Conservation (phyloP, 805 yeast genomes). For the Saccharomycopsis sp. region DNA sequence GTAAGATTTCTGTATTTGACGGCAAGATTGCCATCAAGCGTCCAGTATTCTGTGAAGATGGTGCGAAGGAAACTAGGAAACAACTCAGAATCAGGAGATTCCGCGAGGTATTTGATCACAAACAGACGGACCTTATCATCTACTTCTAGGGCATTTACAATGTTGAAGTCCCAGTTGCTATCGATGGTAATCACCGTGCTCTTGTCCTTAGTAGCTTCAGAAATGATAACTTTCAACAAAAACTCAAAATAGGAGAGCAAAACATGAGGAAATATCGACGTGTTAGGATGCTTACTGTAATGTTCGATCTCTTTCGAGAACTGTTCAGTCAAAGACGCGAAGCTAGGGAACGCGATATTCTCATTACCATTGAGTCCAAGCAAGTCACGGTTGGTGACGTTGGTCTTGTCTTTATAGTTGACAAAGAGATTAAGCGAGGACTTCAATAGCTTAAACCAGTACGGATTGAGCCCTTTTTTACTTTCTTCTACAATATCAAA, state of each 20-base stretch:
- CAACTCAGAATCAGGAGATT: slow-evolving; percentile 23
- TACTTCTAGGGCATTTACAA: slow-evolving; percentile 61
- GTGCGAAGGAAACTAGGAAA: slow-evolving; percentile 29
- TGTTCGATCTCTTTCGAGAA: slow-evolving; percentile 28
- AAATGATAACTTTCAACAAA: slow-evolving; percentile 51
- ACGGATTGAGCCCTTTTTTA: slow-evolving; percentile 70
- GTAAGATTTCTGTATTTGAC: background rate
- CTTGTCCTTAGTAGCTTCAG: slow-evolving; percentile 51
- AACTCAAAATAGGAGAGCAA: slow-evolving; percentile 44
- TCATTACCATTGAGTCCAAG: slow-evolving; percentile 34
- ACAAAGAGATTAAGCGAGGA: slow-evolving; percentile 30
- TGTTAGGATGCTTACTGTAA: slow-evolving; percentile 23
- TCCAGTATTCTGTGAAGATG: slow-evolving; percentile 31
- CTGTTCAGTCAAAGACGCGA: slow-evolving; percentile 33
- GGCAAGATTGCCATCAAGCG: slow-evolving; percentile 24
- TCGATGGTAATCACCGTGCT: slow-evolving; percentile 57
- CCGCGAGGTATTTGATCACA: slow-evolving; percentile 24
- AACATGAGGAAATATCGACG: slow-evolving; percentile 27
- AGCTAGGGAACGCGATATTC: slow-evolving; percentile 47
- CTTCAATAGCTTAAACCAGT: slow-evolving; percentile 58
- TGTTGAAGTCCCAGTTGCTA: slow-evolving; percentile 64
- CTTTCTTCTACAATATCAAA: slow-evolving; percentile 80
- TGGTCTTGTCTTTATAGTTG: slow-evolving; percentile 26
- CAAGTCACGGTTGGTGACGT: slow-evolving; percentile 38
- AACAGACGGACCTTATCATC: slow-evolving; percentile 46